Percentiles rank a stretch among this genome's conserved stretches.
Evolutionary conservation across 2,329 filamentous ascomycete species (phyloP).

Genomic region (Colletotrichum musae): DNA sequence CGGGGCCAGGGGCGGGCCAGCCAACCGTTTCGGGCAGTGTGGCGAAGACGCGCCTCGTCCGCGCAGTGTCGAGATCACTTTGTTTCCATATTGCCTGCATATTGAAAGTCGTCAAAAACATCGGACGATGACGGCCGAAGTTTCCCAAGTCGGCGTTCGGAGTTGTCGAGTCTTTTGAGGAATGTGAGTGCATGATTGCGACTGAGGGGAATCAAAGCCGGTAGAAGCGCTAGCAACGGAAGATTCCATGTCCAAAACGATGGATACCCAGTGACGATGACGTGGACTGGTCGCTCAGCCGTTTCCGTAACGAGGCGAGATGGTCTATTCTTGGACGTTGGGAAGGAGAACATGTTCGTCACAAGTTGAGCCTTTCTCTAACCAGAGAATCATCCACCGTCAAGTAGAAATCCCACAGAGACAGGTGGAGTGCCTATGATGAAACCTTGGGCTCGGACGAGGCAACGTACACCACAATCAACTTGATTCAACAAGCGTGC

Average conservation of each 20-base stretch:
- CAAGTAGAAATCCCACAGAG: slow-evolving; percentile 7
- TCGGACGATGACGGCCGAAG: slow-evolving; percentile 23
- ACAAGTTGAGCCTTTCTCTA: slow-evolving; percentile 10
- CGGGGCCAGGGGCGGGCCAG: slow-evolving; percentile 20
- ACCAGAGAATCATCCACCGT: background rate
- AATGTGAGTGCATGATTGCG: slow-evolving; percentile 10
- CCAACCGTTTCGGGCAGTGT: slow-evolving; percentile 20
- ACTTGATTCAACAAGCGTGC: slow-evolving; percentile 25
- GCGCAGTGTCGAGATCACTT: background rate
- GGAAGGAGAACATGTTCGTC: slow-evolving; percentile 19
- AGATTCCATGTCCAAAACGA: slow-evolving; percentile 12
- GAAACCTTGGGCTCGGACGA: slow-evolving; percentile 32
- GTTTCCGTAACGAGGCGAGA: background rate
- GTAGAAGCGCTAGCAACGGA: background rate
- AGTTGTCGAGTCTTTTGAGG: slow-evolving; percentile 4
- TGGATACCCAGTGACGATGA: slow-evolving; percentile 12
- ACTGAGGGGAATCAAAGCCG: background rate
- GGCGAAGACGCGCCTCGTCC: slow-evolving; percentile 10
- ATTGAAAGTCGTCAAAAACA: slow-evolving; percentile 4
- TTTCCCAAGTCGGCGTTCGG: slow-evolving; percentile 15
- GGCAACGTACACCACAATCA: slow-evolving; percentile 35
- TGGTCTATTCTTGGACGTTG: slow-evolving; percentile 27
- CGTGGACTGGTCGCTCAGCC: slow-evolving; percentile 16
- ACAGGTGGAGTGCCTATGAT: slow-evolving; percentile 20
- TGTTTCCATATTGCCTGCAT: slow-evolving; percentile 23